phyloP scores from a whole-genome alignment of 148 eudicot genomes.

The Tetragonia tetragonoides region DNA sequence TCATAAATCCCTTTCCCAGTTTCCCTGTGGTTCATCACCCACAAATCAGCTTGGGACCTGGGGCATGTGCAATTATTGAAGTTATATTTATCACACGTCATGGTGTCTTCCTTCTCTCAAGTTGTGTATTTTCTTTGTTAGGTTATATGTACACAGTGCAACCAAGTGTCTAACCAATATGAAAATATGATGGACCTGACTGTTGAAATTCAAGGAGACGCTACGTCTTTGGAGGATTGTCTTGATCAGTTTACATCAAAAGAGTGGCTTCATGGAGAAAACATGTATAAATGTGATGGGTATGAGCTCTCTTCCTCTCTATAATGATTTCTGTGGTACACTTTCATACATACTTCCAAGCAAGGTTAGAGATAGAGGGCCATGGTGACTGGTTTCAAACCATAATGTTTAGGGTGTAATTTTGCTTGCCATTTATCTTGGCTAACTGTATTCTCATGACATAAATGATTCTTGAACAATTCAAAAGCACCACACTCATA shows the following conservation, averaged over 20 bases:
- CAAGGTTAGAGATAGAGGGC: neutral
- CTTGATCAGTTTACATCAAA: conserved; percentile 78
- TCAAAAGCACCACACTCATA: neutral
- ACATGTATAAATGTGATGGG: conserved; percentile 95
- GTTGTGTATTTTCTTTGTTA: conserved; percentile 24
- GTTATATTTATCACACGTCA: neutral
- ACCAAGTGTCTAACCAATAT: conserved; percentile 72
- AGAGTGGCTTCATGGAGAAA: conserved; percentile 90
- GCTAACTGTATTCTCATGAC: neutral
- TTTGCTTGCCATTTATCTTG: neutral
- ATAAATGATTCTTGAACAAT: neutral
- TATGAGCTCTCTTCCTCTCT: conserved; percentile 32
- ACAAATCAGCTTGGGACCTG: neutral
- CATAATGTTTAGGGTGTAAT: neutral
- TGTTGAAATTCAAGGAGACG: conserved; percentile 92
- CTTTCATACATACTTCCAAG: neutral
- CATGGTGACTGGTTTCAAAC: neutral
- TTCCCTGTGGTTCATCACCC: neutral
- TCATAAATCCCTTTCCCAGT: neutral
- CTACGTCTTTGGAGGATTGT: conserved; percentile 80
- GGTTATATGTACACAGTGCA: conserved; percentile 78
- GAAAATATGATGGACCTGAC: conserved; percentile 95
- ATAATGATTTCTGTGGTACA: neutral
- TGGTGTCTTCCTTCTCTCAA: conserved; percentile 12
- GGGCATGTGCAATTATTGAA: neutral